Evolutionary conservation across 2,329 filamentous ascomycete species (phyloP), one percentile per base, ranked within the genome.

Genomic region (Xylaria arbuscula): DNA sequence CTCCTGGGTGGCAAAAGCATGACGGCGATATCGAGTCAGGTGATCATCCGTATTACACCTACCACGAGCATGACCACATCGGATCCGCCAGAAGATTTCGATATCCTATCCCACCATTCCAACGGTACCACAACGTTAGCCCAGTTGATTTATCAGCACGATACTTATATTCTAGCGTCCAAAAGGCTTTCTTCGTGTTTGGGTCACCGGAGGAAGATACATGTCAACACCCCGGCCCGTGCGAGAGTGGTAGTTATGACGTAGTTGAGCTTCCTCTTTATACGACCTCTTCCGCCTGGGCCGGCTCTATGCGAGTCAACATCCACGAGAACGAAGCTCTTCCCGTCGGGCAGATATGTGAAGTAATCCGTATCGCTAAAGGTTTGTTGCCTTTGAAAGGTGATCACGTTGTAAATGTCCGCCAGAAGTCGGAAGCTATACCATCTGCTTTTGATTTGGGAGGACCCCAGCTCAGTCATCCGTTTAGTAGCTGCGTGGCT

Each of bases 31-130:
- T 17, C 9, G 38, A 40, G n/a, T 65, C 62, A 8, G 55, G n/a
- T 28, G 11, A 60, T 19, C 32, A 48, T 2, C 28, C 57, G 24
- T 66, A 66, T 42, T 66, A 61, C 42, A 66, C 56, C 10, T 66
- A 61, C 57, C 40, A 61, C 17, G 42, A 19, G 1, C 63, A 53
- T 17, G 19, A 56, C 11, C 63, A 66, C 42, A 50, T 61, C 28
- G 57, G 63, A n/a, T 48, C 50, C 2, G 13, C 19, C 38, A 54
- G 56, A 19, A 61, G 56, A 19, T 66, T 66, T 42, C 63, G 57
- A 40, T 66, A 66, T 19, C 63, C 63, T 17, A 32, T 66, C 32
- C 63, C 57, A 11, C 63, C 63, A 17, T 34, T 28, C 24, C 63
- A 66, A 19, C 50, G 63, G 5, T 42, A 48, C 50, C 63, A 56